Evolutionary conservation across 108 stramenopile species (phyloP), one percentile per base, ranked within the genome.

Genomic region (Cyclotella choctawhatcheeana): DNA sequence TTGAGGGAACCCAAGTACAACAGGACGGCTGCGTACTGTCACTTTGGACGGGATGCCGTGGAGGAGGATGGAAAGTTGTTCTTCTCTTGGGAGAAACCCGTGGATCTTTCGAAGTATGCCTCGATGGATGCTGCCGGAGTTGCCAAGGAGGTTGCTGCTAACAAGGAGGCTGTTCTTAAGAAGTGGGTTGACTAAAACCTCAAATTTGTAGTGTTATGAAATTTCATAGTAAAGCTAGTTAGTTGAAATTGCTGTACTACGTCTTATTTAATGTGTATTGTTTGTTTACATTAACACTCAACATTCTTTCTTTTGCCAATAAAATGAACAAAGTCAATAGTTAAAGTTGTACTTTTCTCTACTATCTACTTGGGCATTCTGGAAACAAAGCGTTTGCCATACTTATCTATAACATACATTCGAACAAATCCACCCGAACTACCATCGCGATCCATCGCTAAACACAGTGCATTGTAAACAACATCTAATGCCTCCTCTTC

Each of bases 11-110:
- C 97, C 76, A 89, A 95, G 74, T 91, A 96, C 84, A 91, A 93
- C 79, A 90, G 90, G 91, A 97, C 97, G 29, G 95, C 97, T 37
- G 95, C 97, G 35, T 97, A 97, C 89, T 93, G 97, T 67, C 97
- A 97, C 77, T 97, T 97, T 73, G 97, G 97, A 64, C 95, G 97
- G 67, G 86, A 93, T 33, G 75, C 86, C 25, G 86, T 58, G 62
- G 83, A 59, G 16, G 67, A 89, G 72, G 83, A 91, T 65, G 85
- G 84, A 50, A 94, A 93, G 88, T 79, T 88, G 45, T 96, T 88
- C 90, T 98, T 98, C 85, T 90, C 93, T 45, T 98, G 97, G 97
- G 97, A 98, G 91, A 83, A 84, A 34, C 74, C 82, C 40, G 88
- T 94, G 59, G 89, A 93, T 67, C 82, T 97, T 35, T 73, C 81